Evolutionary conservation across 768 basidiomycete genomes (phyloP), one percentile per base, ranked within the genome.

Genomic region (Kwoniella bestiolae): DNA sequence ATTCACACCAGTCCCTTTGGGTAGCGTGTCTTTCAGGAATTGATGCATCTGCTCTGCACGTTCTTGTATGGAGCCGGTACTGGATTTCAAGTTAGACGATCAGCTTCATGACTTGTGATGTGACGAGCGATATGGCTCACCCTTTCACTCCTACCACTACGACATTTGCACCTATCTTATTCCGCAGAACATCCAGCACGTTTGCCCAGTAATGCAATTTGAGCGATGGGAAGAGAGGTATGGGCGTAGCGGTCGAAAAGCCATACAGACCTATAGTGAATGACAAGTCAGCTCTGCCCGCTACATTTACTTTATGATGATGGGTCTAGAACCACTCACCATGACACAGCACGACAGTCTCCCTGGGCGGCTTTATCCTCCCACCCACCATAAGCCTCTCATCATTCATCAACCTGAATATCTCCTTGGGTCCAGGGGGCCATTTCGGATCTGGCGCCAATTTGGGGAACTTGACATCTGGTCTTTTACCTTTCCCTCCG

Each of bases 231-330:
- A 93, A 91, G 11, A 89, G 84, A 0, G 86, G 84, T 56, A 81
- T 79, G 0, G 92, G 92, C 1, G 93, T 93, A 32, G 90, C 87
- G 0, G 92, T 89, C 73, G 95, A 94, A 77, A 96, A 99, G 5
- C 95, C 95, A 74, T 99, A 97, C 1, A 98, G 83, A 21, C 95
- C 93, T 91, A 16, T n/a, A n/a, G n/a, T n/a, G n/a, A n/a, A n/a
- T n/a, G n/a, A n/a, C n/a, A n/a, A n/a, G n/a, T n/a, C n/a, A n/a
- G n/a, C n/a, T n/a, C n/a, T n/a, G n/a, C n/a, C n/a, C n/a, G n/a
- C n/a, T n/a, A n/a, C n/a, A n/a, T n/a, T n/a, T n/a, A n/a, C n/a
- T n/a, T n/a, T n/a, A n/a, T n/a, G n/a, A n/a, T n/a, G n/a, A n/a
- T n/a, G n/a, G n/a, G n/a, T n/a, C n/a, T n/a, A 26, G 5, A 9